Base-by-base conservation (phyloP, 345 rosid genomes). In the Hibiscus mutabilis region DNA sequence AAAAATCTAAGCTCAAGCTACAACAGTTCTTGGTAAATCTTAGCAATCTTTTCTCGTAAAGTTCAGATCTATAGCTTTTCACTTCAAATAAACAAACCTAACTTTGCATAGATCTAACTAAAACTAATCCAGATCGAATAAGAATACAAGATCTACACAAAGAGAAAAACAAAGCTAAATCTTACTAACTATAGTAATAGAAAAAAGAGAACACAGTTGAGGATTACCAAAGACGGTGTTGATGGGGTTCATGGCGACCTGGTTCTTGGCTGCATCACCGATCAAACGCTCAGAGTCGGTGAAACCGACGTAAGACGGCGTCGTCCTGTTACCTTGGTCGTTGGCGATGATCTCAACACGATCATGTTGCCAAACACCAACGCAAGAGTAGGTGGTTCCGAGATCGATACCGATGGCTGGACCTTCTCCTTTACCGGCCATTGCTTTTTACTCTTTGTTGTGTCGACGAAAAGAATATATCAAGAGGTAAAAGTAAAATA, bases 341-440 rank as follows among this genome's bases (percentile, higher is more conserved):
- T 88, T 88, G 47, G 90, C 92, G 29, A 88, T 88, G 83, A 88
- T 88, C 82, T 88, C 92, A 12, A 86, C 92, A 61, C 92, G 88
- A 65, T 88, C 92, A 75, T 88, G 92, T 70, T 86, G 92, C 92
- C 92, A 88, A 37, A 88, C 92, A 29, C 92, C 92, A 5, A 88
- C 90, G 77, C 92, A 88, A 7, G 90, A 88, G 80, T 88, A 88
- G 0, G 92, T 88, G 1, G 92, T 88, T 11, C 90, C 92, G 19
- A 88, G 84, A 79, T 88, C 92, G 78, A 88, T 88, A 1, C 89
- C 92, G 79, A 88, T 88, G 44, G 90, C 92, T 18, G 92, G 89
- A 63, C 92, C 92, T 71, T 88, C 92, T 81, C 92, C 92, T 79
- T 88, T 88, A 69, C 88, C 90, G 4, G 92, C 85, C 92, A 88